These are phyloP conservation scores for Cercophora samala DNA, from an alignment of 495 filamentous ascomycete genomes.

Conservation along the genomic window DNA sequence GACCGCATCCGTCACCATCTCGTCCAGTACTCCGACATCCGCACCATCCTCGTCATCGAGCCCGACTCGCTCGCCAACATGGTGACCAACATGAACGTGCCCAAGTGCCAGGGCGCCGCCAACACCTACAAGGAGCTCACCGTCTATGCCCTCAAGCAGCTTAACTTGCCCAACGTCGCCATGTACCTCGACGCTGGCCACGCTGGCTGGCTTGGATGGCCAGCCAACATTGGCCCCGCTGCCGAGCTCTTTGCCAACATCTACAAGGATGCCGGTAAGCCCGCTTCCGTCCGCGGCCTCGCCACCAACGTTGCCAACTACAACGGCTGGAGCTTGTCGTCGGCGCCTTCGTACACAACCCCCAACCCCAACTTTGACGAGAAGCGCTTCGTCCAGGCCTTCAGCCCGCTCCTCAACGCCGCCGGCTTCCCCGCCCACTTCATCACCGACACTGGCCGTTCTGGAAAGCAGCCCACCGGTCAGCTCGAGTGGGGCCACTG, in stretches of 20 bases:
- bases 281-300: conserved; percentile 64
- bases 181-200: conserved; percentile 85
- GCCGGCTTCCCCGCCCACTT: conserved; percentile 67
- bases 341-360: conserved; percentile 32
- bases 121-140: conserved; percentile 63
- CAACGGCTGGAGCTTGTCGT: conserved; percentile 56
- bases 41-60: conserved; percentile 58
- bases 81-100: conserved; percentile 66
- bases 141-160: conserved; percentile 64
- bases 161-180: conserved; percentile 71
- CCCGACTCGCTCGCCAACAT: conserved; percentile 79
- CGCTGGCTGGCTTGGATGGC: conserved; percentile 81
- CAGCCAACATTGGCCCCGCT: conserved; percentile 68
- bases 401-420: conserved; percentile 57
- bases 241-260: conserved; percentile 63
- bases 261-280: conserved; percentile 63
- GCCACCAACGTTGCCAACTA: conserved; percentile 80
- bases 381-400: conserved; percentile 63
- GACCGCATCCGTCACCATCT: conserved; percentile 60
- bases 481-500: conserved; percentile 68
- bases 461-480: conserved; percentile 69
- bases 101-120: conserved; percentile 62
- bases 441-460: conserved; percentile 66
- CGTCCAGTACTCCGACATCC: conserved; percentile 52
- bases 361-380: conserved; percentile 64